Evolutionary conservation across 164 flowering plant genomes (phyloP).

Genomic region (Chimonanthus salicifolius): DNA sequence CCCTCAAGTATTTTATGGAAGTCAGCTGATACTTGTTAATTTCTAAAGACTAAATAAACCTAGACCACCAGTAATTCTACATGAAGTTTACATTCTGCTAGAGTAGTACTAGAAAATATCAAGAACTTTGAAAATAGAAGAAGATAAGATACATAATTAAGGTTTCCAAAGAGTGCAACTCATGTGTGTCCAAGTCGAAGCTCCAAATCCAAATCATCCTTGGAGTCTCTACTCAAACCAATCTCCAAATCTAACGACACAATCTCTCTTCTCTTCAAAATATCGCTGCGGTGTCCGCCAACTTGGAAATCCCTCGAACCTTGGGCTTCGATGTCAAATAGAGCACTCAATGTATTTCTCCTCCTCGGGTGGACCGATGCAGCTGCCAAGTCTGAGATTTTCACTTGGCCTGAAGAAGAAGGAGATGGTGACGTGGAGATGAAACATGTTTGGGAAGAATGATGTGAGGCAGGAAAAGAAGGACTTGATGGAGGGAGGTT

Average conservation of each 20-base stretch:
- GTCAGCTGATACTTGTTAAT: background rate
- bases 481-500: conserved; percentile 6
- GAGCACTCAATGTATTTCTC: conserved; percentile 14
- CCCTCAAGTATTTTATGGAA: background rate
- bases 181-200: conserved; percentile 52
- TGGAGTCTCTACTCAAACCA: conserved; percentile 22
- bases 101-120: background rate
- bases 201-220: conserved; percentile 54
- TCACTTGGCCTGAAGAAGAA: conserved; percentile 14
- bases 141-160: background rate
- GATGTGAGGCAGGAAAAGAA: conserved; percentile 14
- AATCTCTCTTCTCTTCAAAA: background rate
- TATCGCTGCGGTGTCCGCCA: conserved; percentile 10
- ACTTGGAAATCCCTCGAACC: conserved; percentile 2
- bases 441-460: conserved; percentile 20
- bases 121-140: background rate
- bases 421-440: conserved; percentile 17
- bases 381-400: conserved; percentile 8
- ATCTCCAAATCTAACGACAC: conserved; percentile 46
- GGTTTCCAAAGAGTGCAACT: background rate
- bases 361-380: background rate
- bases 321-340: background rate
- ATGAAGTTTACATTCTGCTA: background rate
- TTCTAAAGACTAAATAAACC: background rate
- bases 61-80: background rate